Conservation (phyloP, 257 asterid species). For the Petrea volubilis region DNA sequence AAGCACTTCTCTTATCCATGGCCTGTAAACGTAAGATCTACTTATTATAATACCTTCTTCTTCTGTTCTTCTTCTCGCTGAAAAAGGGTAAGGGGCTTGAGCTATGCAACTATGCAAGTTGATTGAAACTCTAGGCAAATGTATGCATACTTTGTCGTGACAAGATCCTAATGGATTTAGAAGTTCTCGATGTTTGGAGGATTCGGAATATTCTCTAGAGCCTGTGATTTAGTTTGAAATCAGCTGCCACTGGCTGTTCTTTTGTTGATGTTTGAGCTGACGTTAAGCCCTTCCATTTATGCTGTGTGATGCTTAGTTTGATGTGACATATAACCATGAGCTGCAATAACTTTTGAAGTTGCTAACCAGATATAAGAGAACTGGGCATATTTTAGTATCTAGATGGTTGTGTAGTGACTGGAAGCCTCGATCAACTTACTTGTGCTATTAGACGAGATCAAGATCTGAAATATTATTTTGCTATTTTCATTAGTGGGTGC, state of each 20-base stretch:
- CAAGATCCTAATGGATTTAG: too few relatives aligned
- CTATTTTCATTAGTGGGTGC: background rate
- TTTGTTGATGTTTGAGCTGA: background rate
- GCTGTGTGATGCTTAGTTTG: background rate
- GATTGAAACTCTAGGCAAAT: background rate
- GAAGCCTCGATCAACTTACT: background rate
- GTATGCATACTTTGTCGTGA: background rate
- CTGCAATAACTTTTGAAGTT: background rate
- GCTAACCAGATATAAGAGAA: background rate
- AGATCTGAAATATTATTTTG: background rate
- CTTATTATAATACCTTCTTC: too few relatives aligned
- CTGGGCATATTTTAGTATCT: background rate
- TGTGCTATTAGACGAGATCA: background rate
- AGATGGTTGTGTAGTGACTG: background rate
- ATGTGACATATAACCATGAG: background rate
- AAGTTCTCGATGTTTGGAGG: background rate
- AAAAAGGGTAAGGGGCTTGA: background rate
- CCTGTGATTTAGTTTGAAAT: background rate
- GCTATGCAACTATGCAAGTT: background rate
- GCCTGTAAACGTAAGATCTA: slow-evolving; percentile 50
- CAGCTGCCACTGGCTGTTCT: background rate
- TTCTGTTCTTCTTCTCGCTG: too few relatives aligned
- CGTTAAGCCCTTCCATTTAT: background rate
- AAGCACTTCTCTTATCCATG: slow-evolving; percentile 52
- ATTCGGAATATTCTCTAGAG: background rate